phyloP scores from a whole-genome alignment of 2,329 filamentous ascomycete genomes.

The Chaetoscypha palmicola region DNA sequence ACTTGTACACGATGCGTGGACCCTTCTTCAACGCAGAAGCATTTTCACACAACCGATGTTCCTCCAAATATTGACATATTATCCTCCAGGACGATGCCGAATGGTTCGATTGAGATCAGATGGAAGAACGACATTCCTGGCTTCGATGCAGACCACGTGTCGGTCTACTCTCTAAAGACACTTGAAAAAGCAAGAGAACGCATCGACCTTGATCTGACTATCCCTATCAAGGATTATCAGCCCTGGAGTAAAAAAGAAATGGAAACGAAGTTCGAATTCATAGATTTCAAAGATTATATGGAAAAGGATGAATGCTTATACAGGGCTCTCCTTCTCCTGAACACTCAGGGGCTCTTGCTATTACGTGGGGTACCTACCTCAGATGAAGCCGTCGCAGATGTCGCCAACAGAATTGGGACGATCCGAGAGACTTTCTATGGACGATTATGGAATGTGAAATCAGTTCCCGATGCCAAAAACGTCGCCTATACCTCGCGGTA shows the following conservation, averaged over 20 bases:
- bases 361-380: slow-evolving; percentile 65
- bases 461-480: slow-evolving; percentile 77
- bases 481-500: slow-evolving; percentile 81
- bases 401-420: slow-evolving; percentile 67
- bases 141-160: slow-evolving; percentile 23
- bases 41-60: slow-evolving; percentile 59
- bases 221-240: no score
- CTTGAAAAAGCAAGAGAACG: no score
- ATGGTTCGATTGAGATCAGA: slow-evolving; percentile 40
- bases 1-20: slow-evolving; percentile 50
- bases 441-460: slow-evolving; percentile 80
- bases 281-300: slow-evolving; percentile 70
- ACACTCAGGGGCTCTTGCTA: slow-evolving; percentile 66
- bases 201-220: no score
- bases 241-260: slow-evolving; percentile 42
- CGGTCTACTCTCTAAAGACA: slow-evolving; percentile 18
- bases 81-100: slow-evolving; percentile 31
- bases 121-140: slow-evolving; percentile 49
- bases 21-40: slow-evolving; percentile 53
- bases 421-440: slow-evolving; percentile 89
- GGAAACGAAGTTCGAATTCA: slow-evolving; percentile 43
- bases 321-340: slow-evolving; percentile 54
- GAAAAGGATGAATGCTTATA: slow-evolving; percentile 48
- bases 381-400: slow-evolving; percentile 55
- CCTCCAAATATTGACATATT: slow-evolving; percentile 39